Percentiles rank a stretch among this genome's conserved stretches.
Conservation (phyloP, 768 basidiomycete species). For the Mrakia gelida region DNA sequence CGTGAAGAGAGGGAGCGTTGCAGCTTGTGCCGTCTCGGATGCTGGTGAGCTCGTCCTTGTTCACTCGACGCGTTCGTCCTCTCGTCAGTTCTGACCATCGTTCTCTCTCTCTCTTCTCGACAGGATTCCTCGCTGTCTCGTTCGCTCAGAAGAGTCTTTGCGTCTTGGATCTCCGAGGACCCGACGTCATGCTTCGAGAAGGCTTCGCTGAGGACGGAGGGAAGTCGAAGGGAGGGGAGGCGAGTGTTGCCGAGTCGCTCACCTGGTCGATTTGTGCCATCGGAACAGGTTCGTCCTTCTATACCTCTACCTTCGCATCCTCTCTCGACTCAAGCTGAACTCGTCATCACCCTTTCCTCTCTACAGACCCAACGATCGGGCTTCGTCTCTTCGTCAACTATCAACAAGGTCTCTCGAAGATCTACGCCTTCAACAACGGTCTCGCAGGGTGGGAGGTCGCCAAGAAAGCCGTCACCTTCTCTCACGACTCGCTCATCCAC, state of each 20-base stretch:
- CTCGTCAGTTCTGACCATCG: neutral
- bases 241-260: slow-evolving; percentile 47
- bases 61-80: neutral
- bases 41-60: slow-evolving; percentile 56
- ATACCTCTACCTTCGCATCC: neutral
- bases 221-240: slow-evolving; percentile 35
- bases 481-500: slow-evolving; percentile 44
- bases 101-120: neutral
- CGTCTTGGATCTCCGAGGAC: slow-evolving; percentile 70
- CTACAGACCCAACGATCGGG: slow-evolving; percentile 47
- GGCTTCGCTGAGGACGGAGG: slow-evolving; percentile 43
- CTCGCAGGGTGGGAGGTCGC: slow-evolving; percentile 48
- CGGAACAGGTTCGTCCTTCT: slow-evolving; percentile 50
- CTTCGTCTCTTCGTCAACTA: slow-evolving; percentile 61
- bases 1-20: slow-evolving; percentile 51
- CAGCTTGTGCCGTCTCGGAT: slow-evolving; percentile 62
- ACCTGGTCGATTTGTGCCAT: slow-evolving; percentile 64
- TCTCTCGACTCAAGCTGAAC: neutral
- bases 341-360: slow-evolving; percentile 39
- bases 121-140: slow-evolving; percentile 73
- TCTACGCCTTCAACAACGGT: slow-evolving; percentile 56
- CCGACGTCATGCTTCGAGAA: slow-evolving; percentile 59
- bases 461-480: slow-evolving; percentile 42
- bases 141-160: slow-evolving; percentile 59
- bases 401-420: slow-evolving; percentile 51